These are phyloP conservation scores for Zhuliangozyma blackwelliae DNA, from an alignment of 1,139 yeast species.

Conservation along the genomic window DNA sequence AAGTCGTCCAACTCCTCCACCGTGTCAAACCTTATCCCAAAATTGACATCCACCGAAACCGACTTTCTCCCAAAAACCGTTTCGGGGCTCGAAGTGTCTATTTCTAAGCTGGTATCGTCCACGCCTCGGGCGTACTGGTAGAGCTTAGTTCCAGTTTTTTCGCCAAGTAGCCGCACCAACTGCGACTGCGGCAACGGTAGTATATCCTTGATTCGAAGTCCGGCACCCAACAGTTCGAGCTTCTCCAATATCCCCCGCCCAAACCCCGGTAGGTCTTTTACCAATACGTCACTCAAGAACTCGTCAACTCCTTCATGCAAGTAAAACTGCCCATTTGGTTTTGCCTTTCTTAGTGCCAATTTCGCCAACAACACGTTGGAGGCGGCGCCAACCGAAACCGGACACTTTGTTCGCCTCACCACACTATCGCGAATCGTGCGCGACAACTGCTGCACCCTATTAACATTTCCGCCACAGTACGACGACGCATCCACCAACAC, in stretches of 20 bases:
- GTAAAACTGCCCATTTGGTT: constrained; percentile 65
- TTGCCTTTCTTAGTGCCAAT: constrained; percentile 68
- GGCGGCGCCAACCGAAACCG: constrained; percentile 77
- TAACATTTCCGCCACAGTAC: constrained; percentile 13
- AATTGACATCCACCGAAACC: constrained; percentile 84
- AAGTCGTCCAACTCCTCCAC: constrained; percentile 62
- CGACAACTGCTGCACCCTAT: constrained; percentile 7
- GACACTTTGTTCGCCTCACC: constrained; percentile 48
- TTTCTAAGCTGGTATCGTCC: constrained; percentile 56
- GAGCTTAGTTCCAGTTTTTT: constrained; percentile 64
- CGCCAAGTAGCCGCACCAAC: constrained; percentile 54
- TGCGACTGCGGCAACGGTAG: constrained; percentile 26
- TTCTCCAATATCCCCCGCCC: constrained; percentile 48
- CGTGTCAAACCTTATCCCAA: constrained; percentile 76
- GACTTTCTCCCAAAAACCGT: constrained; percentile 57
- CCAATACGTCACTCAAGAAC: constrained; percentile 41
- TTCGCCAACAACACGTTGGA: constrained; percentile 73
- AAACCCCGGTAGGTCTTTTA: constrained; percentile 79
- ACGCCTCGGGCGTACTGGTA: constrained; percentile 59
- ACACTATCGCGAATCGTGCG: constrained; percentile 28
- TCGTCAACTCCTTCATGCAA: constrained; percentile 25
- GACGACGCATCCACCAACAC: constrained; percentile 69
- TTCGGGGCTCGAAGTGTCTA: constrained; percentile 41
- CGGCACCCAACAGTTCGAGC: constrained; percentile 6
- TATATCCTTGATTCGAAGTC: constrained; percentile 27